These are phyloP conservation scores for Euphorbia tirucalli DNA, from an alignment of 345 rosid species.

Conservation along the genomic window DNA sequence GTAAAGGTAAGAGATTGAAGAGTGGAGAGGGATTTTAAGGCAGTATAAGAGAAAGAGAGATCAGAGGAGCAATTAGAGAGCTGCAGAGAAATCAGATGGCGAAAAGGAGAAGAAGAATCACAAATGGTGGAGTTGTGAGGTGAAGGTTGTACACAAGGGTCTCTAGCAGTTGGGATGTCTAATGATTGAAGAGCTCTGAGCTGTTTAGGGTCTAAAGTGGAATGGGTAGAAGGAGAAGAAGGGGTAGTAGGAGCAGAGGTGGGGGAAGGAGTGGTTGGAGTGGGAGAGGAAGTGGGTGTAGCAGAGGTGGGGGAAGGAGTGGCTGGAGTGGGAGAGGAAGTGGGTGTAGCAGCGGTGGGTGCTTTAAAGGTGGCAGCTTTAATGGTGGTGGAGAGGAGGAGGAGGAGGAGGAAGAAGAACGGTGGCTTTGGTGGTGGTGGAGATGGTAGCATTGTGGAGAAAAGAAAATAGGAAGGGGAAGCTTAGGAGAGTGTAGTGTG, in stretches of 20 bases:
- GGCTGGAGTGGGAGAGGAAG: too few species aligned
- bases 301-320: too few species aligned
- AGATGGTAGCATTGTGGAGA: slow-evolving; percentile 35
- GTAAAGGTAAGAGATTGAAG: slow-evolving; percentile 66
- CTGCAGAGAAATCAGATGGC: slow-evolving; percentile 63
- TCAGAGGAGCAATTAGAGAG: slow-evolving; percentile 76
- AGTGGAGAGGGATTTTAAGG: slow-evolving; percentile 61
- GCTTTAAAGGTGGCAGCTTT: slow-evolving; percentile 19
- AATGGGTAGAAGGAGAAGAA: slow-evolving; percentile 32
- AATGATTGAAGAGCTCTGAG: slow-evolving; percentile 70
- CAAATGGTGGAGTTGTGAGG: slow-evolving; percentile 47
- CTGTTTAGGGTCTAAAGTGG: slow-evolving; percentile 78
- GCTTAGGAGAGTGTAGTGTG: slow-evolving; percentile 7
- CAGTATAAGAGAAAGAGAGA: slow-evolving; percentile 56
- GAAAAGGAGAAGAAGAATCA: slow-evolving; percentile 64
- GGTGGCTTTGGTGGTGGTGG: slow-evolving; percentile 29
- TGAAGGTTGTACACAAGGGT: slow-evolving; percentile 61
- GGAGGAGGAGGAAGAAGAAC: slow-evolving; percentile 26
- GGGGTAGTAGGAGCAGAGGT: slow-evolving; percentile 21
- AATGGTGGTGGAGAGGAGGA: slow-evolving; percentile 13
- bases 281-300: too few species aligned
- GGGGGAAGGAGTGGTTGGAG: slow-evolving; percentile 28
- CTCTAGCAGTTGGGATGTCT: slow-evolving; percentile 55
- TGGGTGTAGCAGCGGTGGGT: slow-evolving; percentile 20
- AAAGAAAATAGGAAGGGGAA: too few species aligned